Percentiles rank a stretch among this genome's conserved stretches.
Conservation (phyloP, 345 rosid genomes). For the Draba incana region DNA sequence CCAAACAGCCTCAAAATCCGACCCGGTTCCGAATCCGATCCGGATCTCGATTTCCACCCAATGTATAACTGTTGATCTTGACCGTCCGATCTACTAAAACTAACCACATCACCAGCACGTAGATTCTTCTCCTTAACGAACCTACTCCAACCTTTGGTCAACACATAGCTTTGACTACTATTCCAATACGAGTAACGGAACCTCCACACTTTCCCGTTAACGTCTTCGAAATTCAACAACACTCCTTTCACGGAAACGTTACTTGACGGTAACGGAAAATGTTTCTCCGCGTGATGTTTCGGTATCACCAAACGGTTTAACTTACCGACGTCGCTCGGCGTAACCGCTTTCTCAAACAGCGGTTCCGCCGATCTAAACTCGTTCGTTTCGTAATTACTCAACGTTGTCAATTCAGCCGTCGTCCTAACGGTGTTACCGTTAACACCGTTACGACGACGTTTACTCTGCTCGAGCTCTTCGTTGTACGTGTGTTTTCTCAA, state of each 20-base stretch:
- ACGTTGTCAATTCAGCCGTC: not conserved
- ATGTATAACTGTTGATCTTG: constrained; percentile 74
- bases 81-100: constrained; percentile 83
- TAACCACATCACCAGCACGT: constrained; percentile 83
- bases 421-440: constrained; percentile 43
- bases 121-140: constrained; percentile 90
- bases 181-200: constrained; percentile 98
- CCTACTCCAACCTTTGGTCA: constrained; percentile 97
- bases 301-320: constrained; percentile 93
- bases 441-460: constrained; percentile 41
- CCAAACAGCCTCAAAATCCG: constrained; percentile 77
- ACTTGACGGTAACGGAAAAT: constrained; percentile 63
- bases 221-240: constrained; percentile 75
- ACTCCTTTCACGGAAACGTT: constrained; percentile 62
- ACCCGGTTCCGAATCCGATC: constrained; percentile 44
- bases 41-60: constrained; percentile 56
- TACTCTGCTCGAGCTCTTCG: constrained; percentile 82
- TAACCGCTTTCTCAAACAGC: constrained; percentile 89
- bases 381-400: constrained; percentile 20
- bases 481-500: constrained; percentile 81
- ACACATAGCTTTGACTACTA: constrained; percentile 93
- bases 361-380: constrained; percentile 53
- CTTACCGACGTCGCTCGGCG: constrained; percentile 98
- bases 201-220: constrained; percentile 86
- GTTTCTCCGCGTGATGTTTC: constrained; percentile 93